phyloP scores from a whole-genome alignment of 1,284 basidiomycete species.

The Chondrostereum purpureum region DNA sequence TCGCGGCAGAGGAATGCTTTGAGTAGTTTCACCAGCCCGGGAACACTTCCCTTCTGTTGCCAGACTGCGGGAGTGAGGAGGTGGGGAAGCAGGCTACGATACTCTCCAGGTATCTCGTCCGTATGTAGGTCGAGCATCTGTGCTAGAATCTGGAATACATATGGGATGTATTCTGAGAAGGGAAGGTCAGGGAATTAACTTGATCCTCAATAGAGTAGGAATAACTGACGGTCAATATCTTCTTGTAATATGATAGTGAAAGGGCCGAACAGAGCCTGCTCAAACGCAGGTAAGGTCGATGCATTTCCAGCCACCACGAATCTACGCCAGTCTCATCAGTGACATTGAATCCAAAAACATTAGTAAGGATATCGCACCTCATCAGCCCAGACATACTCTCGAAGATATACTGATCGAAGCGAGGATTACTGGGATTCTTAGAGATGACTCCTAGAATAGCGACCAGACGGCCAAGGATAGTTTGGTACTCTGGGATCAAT shows the following conservation, averaged over 20 bases:
- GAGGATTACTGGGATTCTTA: slow-evolving; percentile 95
- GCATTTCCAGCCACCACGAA: slow-evolving; percentile 75
- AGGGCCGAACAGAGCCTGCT: slow-evolving; percentile 78
- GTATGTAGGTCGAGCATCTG: slow-evolving; percentile 90
- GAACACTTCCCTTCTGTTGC: slow-evolving; percentile 95
- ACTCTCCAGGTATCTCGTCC: slow-evolving; percentile 64
- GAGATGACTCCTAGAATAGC: slow-evolving; percentile 82
- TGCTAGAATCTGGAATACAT: slow-evolving; percentile 93
- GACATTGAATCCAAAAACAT: not conserved
- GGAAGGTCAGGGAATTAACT: not conserved
- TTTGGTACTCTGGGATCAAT: slow-evolving; percentile 63
- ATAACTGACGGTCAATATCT: slow-evolving; percentile 79
- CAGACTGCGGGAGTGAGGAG: slow-evolving; percentile 85
- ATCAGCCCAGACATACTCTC: slow-evolving; percentile 92
- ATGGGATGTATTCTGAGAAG: slow-evolving; percentile 86
- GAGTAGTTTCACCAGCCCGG: slow-evolving; percentile 86
- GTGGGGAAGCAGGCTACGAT: slow-evolving; percentile 75
- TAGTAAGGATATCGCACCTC: no score
- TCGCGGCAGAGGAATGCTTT: slow-evolving; percentile 82
- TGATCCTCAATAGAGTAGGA: not conserved
- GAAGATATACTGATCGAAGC: slow-evolving; percentile 97
- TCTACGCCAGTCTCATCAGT: slow-evolving; percentile 36
- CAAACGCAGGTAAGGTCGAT: slow-evolving; percentile 68
- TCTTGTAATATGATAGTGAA: slow-evolving; percentile 87
- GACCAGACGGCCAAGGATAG: slow-evolving; percentile 73